Conservation (phyloP, 2,329 filamentous ascomycete species). For the Colletotrichum caudatum region DNA sequence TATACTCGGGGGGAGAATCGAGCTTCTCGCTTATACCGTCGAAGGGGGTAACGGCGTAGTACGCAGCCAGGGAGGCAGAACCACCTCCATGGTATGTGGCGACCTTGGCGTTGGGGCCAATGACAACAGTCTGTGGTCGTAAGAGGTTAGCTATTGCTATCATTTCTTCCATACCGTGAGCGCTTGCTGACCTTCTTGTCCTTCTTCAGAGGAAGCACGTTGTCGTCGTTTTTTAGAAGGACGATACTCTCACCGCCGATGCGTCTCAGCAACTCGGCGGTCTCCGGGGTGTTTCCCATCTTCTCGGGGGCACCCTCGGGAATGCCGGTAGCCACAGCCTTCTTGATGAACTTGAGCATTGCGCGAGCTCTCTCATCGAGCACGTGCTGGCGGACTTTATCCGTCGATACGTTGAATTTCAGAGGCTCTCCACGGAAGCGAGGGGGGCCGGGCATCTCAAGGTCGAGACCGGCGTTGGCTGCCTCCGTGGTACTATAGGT, state of each 20-base stretch:
- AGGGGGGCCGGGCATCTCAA: constrained; percentile 71
- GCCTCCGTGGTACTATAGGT: constrained; percentile 67
- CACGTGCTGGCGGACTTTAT: constrained; percentile 67
- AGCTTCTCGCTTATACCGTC: constrained; percentile 74
- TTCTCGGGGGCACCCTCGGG: constrained; percentile 66
- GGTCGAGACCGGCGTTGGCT: constrained; percentile 64
- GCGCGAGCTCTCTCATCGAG: constrained; percentile 70
- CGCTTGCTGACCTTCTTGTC: constrained; percentile 62
- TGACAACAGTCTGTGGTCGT: constrained; percentile 60
- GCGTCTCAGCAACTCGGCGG: constrained; percentile 71
- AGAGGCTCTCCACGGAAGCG: constrained; percentile 64
- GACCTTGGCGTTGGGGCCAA: constrained; percentile 69
- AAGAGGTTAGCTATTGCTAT: constrained; percentile 18
- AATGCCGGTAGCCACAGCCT: constrained; percentile 64
- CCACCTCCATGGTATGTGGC: constrained; percentile 73
- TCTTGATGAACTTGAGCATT: constrained; percentile 71
- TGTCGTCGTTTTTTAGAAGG: constrained; percentile 77
- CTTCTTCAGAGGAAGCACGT: constrained; percentile 72
- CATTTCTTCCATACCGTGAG: not conserved
- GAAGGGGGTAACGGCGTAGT: constrained; percentile 78
- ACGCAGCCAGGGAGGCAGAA: constrained; percentile 69
- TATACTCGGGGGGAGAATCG: constrained; percentile 58
- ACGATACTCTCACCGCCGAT: constrained; percentile 78
- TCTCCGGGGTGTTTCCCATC: constrained; percentile 69
- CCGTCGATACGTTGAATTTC: constrained; percentile 64